Percentiles rank a stretch among this genome's conserved stretches.
Evolutionary conservation across 1,139 yeast species (phyloP).

Genomic region (Geotrichum carabidarum): DNA sequence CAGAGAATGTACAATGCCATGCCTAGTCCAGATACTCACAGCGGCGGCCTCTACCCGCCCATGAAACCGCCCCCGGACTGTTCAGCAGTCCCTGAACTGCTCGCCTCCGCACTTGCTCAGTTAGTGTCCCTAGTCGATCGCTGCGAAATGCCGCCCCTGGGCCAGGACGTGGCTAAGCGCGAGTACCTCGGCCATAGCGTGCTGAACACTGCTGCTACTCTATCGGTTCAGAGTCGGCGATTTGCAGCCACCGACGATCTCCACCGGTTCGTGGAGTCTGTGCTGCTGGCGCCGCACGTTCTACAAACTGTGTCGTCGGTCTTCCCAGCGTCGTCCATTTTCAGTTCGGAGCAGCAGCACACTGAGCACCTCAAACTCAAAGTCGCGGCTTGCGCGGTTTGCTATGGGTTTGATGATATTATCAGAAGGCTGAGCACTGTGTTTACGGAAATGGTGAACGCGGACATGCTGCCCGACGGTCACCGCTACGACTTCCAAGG

Average conservation of each 20-base stretch:
- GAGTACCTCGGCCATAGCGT: slow-evolving; percentile 54
- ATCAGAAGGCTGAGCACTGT: slow-evolving; percentile 3
- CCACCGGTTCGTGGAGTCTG: background rate
- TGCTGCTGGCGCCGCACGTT: slow-evolving; percentile 1
- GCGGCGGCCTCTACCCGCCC: background rate
- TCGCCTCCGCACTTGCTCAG: slow-evolving; percentile 2
- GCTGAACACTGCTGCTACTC: slow-evolving; percentile 50
- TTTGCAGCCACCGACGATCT: slow-evolving; percentile 1
- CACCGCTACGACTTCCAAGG: slow-evolving; percentile 5
- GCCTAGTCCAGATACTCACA: background rate
- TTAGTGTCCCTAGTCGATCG: slow-evolving; percentile 3
- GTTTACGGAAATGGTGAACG: slow-evolving; percentile 56
- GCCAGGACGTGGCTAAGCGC: slow-evolving; percentile 32
- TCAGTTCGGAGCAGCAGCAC: slow-evolving; percentile 6
- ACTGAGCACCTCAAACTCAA: slow-evolving; percentile 8
- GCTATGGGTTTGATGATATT: slow-evolving; percentile 9
- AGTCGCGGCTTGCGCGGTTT: slow-evolving; percentile 45
- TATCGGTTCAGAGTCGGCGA: slow-evolving; percentile 45
- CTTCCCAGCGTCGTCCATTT: slow-evolving; percentile 6
- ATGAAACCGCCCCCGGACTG: background rate
- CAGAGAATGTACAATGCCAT: background rate
- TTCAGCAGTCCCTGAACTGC: background rate
- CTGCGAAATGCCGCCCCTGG: slow-evolving; percentile 8
- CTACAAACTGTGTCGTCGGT: slow-evolving; percentile 9
- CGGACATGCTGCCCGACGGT: slow-evolving; percentile 50